A percentile compares a stretch with the other conserved stretches of the same genome.
Evolutionary conservation across 2,329 filamentous ascomycete species (phyloP).

Genomic region (Paramyrothecium sp.): DNA sequence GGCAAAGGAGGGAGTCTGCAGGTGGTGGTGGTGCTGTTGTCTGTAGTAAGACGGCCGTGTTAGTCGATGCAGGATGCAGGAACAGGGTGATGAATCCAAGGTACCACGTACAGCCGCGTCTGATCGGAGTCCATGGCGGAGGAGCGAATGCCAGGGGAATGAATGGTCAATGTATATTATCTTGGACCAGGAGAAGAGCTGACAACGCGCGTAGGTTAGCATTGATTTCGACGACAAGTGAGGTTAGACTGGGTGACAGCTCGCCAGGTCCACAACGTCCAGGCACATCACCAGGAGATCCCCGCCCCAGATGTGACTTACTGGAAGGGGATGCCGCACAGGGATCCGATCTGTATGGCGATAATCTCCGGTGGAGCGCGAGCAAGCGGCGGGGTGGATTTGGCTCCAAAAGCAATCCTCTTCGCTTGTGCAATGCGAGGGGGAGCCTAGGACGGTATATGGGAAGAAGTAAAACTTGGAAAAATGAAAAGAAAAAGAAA

Average conservation of each 20-base stretch:
- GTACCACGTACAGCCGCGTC: conserved; percentile 48
- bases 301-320: conserved; percentile 24
- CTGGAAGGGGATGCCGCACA: conserved; percentile 24
- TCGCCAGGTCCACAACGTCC: conserved; percentile 20
- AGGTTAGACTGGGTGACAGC: conserved; percentile 15
- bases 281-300: conserved; percentile 28
- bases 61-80: conserved; percentile 18
- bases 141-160: conserved; percentile 12
- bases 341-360: conserved; percentile 24
- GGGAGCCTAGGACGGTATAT: not conserved
- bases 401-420: not conserved
- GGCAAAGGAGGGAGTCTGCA: conserved; percentile 47
- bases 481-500: not conserved
- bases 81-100: conserved; percentile 15
- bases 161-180: conserved; percentile 18
- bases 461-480: not conserved
- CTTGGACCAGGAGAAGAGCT: conserved; percentile 21
- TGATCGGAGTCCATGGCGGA: conserved; percentile 49
- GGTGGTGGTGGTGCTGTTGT: conserved; percentile 28
- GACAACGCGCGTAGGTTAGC: conserved; percentile 22
- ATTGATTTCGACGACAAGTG: conserved; percentile 20
- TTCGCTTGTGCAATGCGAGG: not conserved
- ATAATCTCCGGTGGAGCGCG: conserved; percentile 24
- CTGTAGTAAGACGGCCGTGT: conserved; percentile 17
- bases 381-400: conserved; percentile 19